Evolutionary conservation across 2,329 filamentous ascomycete genomes (phyloP), one percentile per base, ranked within the genome.

Genomic region (Neophaeococcomyces aloes): DNA sequence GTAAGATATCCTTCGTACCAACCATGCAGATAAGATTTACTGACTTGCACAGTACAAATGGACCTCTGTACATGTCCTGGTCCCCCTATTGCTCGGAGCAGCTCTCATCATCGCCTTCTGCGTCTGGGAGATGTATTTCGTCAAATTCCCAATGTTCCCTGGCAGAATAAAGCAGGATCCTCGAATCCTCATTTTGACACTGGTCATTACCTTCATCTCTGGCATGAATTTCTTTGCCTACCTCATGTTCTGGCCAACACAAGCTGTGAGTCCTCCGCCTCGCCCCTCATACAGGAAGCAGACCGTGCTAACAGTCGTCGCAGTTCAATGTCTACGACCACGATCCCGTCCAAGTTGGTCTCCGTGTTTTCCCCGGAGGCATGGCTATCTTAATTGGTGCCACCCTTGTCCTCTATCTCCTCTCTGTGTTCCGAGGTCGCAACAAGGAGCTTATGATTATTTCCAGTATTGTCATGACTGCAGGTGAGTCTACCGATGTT

Each of bases 381-480:
- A 76, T 82, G 48, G 71, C 71, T 18, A 79, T 83, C 54, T 67
- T 83, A 27, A 61, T 61, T 27, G 80, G 80, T 10, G 78, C 78
- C 18, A 70, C 71, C 42, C 65, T 80, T 48, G 71, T 74, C 2
- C 66, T 83, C 2, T 66, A 68, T 48, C 63, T 81, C 2, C 65
- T 83, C 18, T 74, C 72, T 17, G 58, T 72, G 6, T 70, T 76
- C 52, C 68, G 68, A 31, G 78, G 78, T 10, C 70, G 71, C 45
- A 81, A 77, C 52, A 73, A 72, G 45, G 67, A 70, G 47, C 63
- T 83, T 36, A 69, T 83, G 62, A 71, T 81, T 40, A 60, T 69
- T 23, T 74, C 74, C 47, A 78, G 73, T 3, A 57, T 72, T 7
- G 51, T 81, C 21, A 83, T 83, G 79, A 83, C 80, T 1, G 77